Base-by-base conservation (phyloP, 257 asterid genomes). In the Apocynum venetum region DNA sequence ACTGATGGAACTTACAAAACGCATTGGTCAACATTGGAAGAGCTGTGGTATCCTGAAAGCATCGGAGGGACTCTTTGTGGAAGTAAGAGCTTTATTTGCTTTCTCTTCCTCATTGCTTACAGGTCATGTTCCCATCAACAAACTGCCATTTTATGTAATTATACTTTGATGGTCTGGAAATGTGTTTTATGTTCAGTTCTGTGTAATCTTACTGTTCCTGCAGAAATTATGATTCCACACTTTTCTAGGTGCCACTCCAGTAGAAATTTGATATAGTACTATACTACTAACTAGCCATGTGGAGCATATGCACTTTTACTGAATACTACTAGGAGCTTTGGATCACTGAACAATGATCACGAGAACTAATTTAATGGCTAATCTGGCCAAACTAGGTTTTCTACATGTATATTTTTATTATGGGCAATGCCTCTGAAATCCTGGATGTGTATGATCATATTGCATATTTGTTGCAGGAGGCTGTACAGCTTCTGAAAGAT, bases 21-120 rank as follows among this genome's bases (percentile, higher is more conserved):
- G 91, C 73, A 85, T 92, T 40, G 98, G 97, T 78, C 90, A 86
- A 31, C 91, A 81, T 67, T 95, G 98, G 98, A 90, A 88, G 90
- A 84, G 86, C 84, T 75, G 75, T 60, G 96, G 93, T 74, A 43
- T 88, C 9, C 66, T 90, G 60, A 86, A 85, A 52, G 94, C 87
- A 82, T 82, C 97, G 60, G 89, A 72, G 78, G 98, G 98, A 74
- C 82, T 79, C 76, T 91, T 91, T 84, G 75, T 92, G 80, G 91
- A 92, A 85, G 98, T 94, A 88, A 77, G 84, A 15, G 49, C 69
- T 52, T 48, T 43, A 31, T 76, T 76, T 72, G 41, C 17, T 19
- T 4, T 68, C 53, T 31, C 36, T 12, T 9, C 9, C 56, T 71
- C 25, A 4, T 48, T 36, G n/a, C 47, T 36, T 14, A 35, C 64